Evolutionary conservation across 2,329 filamentous ascomycete genomes (phyloP).

Genomic region (Chaetomium sp.): DNA sequence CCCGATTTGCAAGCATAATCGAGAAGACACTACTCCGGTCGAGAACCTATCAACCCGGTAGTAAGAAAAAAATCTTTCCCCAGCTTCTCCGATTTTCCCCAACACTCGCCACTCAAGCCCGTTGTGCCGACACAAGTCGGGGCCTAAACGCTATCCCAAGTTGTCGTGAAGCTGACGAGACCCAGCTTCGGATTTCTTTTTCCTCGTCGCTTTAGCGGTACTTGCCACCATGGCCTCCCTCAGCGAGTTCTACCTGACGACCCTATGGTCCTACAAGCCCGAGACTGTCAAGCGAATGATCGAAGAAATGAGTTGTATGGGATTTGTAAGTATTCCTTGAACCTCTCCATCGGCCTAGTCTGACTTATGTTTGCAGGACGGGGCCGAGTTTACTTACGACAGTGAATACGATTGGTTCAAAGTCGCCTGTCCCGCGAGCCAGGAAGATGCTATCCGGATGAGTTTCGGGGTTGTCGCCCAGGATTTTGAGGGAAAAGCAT

Average conservation of each 20-base stretch:
- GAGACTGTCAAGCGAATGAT: conserved; percentile 22
- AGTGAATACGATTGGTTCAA: conserved; percentile 22
- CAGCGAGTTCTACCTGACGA: conserved; percentile 24
- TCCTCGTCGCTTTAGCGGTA: background rate
- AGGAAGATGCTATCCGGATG: conserved; percentile 11
- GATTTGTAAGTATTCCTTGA: conserved; percentile 12
- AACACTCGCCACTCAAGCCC: too few species aligned
- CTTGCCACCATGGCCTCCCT: conserved; percentile 1
- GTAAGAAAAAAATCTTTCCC: too few species aligned
- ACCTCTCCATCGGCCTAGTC: background rate
- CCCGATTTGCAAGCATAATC: too few species aligned
- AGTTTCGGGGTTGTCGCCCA: conserved; percentile 8
- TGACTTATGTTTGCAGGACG: conserved; percentile 11
- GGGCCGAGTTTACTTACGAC: conserved; percentile 23
- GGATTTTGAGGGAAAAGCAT: conserved; percentile 14
- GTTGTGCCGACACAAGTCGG: too few species aligned
- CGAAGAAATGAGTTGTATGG: conserved; percentile 10
- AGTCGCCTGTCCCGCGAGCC: conserved; percentile 17
- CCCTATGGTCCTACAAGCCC: conserved; percentile 25
- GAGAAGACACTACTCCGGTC: too few species aligned
- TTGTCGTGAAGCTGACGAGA: background rate
- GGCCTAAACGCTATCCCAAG: background rate
- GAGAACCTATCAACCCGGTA: too few species aligned
- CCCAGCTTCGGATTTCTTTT: background rate
- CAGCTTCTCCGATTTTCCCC: too few species aligned